Conservation (phyloP, 139 green algal species). For the Chlorella sp. region DNA sequence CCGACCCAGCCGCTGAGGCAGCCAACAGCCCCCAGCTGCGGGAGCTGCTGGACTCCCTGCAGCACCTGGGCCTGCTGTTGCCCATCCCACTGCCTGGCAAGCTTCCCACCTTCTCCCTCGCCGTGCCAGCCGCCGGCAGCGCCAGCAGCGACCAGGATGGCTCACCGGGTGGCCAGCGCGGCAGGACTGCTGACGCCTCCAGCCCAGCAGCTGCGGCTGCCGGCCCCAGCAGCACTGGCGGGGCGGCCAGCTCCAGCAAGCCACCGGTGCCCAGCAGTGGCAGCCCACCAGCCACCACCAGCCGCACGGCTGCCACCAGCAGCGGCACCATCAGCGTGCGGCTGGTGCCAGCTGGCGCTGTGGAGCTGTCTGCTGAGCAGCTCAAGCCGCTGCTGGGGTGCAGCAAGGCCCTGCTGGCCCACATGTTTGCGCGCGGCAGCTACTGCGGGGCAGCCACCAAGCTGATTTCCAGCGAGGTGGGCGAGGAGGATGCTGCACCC, state of each 20-base stretch:
- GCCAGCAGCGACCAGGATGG: background rate
- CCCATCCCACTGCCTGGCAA: background rate
- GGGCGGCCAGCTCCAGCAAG: no score
- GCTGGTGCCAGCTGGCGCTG: conserved; percentile 1
- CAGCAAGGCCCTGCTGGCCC: background rate
- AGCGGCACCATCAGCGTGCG: background rate
- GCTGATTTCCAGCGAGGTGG: background rate
- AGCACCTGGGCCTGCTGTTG: conserved; percentile 37
- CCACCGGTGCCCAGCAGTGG: background rate
- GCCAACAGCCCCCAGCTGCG: background rate
- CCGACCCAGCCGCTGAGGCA: no score
- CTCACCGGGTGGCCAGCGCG: no score
- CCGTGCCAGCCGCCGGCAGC: background rate
- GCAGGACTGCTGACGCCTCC: no score
- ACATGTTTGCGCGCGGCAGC: conserved; percentile 15
- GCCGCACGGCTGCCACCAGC: no score
- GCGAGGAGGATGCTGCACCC: no score
- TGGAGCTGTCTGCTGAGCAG: background rate
- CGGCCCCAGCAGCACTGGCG: no score
- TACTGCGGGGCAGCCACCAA: conserved; percentile 23
- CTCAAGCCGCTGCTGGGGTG: conserved; percentile 14
- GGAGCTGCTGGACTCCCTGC: conserved; percentile 3
- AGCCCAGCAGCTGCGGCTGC: no score
- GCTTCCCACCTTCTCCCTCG: conserved; percentile 8
- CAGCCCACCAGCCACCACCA: background rate